phyloP scores from a whole-genome alignment of 768 basidiomycete genomes.

The Amanita fuliginea region DNA sequence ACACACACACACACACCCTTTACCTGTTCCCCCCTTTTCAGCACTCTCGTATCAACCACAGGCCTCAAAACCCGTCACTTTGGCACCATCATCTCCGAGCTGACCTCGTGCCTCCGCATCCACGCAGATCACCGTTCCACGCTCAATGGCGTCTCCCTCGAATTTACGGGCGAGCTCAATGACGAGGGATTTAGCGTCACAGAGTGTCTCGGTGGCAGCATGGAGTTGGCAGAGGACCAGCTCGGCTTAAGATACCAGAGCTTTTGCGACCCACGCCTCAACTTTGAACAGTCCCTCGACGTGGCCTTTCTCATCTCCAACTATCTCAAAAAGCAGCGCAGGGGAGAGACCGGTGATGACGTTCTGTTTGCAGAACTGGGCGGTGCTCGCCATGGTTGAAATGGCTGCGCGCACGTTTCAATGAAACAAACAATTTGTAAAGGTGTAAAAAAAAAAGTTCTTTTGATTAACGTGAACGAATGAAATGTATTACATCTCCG shows the following conservation, averaged over 20 bases:
- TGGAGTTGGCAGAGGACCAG: constrained; percentile 85
- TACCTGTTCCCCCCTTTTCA: constrained; percentile 16
- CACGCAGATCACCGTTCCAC: constrained; percentile 66
- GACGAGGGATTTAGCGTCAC: constrained; percentile 92
- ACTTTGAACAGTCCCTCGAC: constrained; percentile 91
- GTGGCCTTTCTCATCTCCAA: constrained; percentile 83
- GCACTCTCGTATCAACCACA: constrained; percentile 70
- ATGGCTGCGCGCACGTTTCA: too few species aligned
- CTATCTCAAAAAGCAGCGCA: constrained; percentile 60
- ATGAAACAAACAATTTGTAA: too few species aligned
- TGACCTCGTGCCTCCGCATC: constrained; percentile 72
- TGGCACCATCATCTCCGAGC: constrained; percentile 78
- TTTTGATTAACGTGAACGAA: too few species aligned
- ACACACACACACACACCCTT: too few species aligned
- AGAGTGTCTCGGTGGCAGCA: constrained; percentile 93
- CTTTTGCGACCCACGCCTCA: constrained; percentile 90
- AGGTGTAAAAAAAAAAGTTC: too few species aligned
- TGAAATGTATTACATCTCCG: background rate
- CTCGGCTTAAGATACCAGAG: constrained; percentile 87
- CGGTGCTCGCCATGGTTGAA: constrained; percentile 6
- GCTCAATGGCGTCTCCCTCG: constrained; percentile 77
- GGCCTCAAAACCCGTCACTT: constrained; percentile 90
- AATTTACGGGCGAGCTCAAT: constrained; percentile 87
- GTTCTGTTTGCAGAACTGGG: constrained; percentile 26
- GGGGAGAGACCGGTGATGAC: constrained; percentile 20